Evolutionary conservation across 768 basidiomycete genomes (phyloP).

Genomic region (Paxillus rubicundulus): DNA sequence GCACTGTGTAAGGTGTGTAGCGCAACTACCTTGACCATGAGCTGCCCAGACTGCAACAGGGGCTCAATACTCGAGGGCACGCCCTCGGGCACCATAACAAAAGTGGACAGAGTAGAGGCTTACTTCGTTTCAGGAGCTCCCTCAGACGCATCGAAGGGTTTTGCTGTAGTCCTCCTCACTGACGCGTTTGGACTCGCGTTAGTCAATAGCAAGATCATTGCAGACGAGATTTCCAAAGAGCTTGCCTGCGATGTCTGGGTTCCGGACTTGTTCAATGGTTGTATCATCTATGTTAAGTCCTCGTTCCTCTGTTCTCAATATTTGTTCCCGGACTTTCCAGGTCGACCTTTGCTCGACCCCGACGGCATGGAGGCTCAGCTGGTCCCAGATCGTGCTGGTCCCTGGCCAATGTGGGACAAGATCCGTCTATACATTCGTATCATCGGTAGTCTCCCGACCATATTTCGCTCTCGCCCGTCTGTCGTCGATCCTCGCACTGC

Average conservation of each 20-base stretch:
- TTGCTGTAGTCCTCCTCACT: constrained; percentile 50
- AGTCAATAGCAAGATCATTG: constrained; percentile 53
- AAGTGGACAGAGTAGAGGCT: constrained; percentile 34
- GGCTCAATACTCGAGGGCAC: constrained; percentile 45
- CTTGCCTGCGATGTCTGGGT: constrained; percentile 61
- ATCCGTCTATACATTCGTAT: constrained; percentile 16
- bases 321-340: constrained; percentile 8
- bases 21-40: background rate
- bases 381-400: constrained; percentile 30
- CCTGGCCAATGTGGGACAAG: constrained; percentile 14
- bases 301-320: background rate
- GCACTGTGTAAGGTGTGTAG: too few species aligned
- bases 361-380: constrained; percentile 27
- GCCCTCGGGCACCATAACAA: constrained; percentile 39
- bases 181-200: constrained; percentile 57
- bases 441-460: constrained; percentile 16
- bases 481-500: constrained; percentile 27
- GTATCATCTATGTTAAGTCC: constrained; percentile 3
- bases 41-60: constrained; percentile 35
- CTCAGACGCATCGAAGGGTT: constrained; percentile 6
- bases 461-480: constrained; percentile 25
- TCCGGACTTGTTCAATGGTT: constrained; percentile 59
- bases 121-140: constrained; percentile 39
- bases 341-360: constrained; percentile 27
- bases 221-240: constrained; percentile 48